Percentiles rank a stretch among this genome's conserved stretches.
Evolutionary conservation across 768 basidiomycete genomes (phyloP).

Genomic region (Butyriboletus loyo): DNA sequence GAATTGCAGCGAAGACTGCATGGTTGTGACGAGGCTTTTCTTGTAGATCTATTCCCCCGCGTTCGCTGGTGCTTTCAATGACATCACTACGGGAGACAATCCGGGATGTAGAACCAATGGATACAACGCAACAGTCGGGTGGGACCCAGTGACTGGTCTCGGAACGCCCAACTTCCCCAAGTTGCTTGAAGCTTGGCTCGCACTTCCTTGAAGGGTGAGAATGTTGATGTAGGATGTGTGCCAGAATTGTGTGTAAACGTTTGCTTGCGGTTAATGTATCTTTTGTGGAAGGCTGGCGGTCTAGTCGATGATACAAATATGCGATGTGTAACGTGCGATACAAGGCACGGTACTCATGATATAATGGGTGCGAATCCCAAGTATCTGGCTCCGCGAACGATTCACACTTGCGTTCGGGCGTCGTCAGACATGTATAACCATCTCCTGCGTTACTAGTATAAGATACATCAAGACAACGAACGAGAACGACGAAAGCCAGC

Average conservation of each 20-base stretch:
- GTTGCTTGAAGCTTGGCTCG: constrained; percentile 42
- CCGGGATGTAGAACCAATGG: constrained; percentile 30
- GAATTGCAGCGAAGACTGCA: neutral
- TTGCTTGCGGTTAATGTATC: neutral
- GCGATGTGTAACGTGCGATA: neutral
- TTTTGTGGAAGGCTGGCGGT: neutral
- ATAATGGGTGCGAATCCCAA: neutral
- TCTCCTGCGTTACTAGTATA: neutral
- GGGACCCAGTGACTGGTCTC: constrained; percentile 36
- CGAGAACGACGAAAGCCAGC: neutral
- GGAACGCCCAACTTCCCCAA: constrained; percentile 48
- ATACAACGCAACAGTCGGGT: constrained; percentile 22
- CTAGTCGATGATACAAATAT: neutral
- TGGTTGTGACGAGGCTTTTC: neutral
- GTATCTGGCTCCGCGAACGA: neutral
- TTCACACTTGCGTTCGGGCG: neutral
- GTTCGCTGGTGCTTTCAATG: constrained; percentile 18
- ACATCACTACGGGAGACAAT: constrained; percentile 21
- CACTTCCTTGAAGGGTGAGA: constrained; percentile 30
- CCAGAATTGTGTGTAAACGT: neutral
- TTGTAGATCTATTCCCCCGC: constrained; percentile 16
- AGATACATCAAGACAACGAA: neutral
- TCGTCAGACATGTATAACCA: too few relatives aligned
- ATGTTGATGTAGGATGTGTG: neutral
- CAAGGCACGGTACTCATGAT: neutral